phyloP scores from a whole-genome alignment of 176 grass and related monocot species.

The Luzula sylvatica region DNA sequence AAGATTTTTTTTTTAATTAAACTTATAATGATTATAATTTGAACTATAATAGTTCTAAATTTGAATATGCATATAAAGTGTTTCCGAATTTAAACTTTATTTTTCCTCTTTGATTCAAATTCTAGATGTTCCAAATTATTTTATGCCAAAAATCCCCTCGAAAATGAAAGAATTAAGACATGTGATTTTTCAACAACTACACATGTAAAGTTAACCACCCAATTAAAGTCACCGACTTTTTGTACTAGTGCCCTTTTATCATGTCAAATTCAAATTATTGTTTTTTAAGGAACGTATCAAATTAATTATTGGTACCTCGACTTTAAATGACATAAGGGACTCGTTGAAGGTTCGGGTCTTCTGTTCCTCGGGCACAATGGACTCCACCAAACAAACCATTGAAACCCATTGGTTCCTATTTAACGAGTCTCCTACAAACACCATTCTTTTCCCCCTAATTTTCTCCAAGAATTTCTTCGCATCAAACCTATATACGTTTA shows the following conservation, averaged over 20 bases:
- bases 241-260: not conserved
- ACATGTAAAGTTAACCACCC: constrained; percentile 13
- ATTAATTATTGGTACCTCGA: constrained; percentile 34
- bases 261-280: not conserved
- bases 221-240: not conserved
- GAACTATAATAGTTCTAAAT: no score
- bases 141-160: no score
- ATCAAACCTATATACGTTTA: constrained; percentile 53
- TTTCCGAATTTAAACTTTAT: no score
- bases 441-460: constrained; percentile 61
- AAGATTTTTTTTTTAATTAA: no score
- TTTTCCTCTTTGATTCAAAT: no score
- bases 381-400: constrained; percentile 85
- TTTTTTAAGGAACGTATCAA: not conserved
- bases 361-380: constrained; percentile 29
- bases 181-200: no score
- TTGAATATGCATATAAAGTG: no score
- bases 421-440: constrained; percentile 84
- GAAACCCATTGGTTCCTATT: constrained; percentile 97
- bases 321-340: constrained; percentile 69
- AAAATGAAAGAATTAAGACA: no score
- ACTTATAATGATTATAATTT: no score
- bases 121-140: no score
- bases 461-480: constrained; percentile 43
- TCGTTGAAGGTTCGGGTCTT: constrained; percentile 43